Conservation (phyloP, 1,284 basidiomycete species). For the Calocybe gambosa region DNA sequence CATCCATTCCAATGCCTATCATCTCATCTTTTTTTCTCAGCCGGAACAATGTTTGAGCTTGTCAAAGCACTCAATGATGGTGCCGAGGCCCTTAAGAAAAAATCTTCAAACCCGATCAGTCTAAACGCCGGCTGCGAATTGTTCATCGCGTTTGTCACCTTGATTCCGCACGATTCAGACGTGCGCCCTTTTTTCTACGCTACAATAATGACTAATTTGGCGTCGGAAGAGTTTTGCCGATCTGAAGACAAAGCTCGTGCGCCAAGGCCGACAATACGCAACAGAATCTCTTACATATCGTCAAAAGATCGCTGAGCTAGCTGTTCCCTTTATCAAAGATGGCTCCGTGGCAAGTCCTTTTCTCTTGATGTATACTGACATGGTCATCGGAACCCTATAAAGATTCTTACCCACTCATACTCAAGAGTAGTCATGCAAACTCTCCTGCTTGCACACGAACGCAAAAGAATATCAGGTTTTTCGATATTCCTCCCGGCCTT, state of each 20-base stretch:
- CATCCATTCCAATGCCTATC: conserved; percentile 16
- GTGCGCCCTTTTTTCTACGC: conserved; percentile 35
- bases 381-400: conserved; percentile 4
- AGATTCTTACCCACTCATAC: conserved; percentile 95
- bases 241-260: conserved; percentile 76
- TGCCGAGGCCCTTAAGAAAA: conserved; percentile 58
- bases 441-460: conserved; percentile 80
- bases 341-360: conserved; percentile 74
- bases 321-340: conserved; percentile 90
- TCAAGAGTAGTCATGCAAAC: conserved; percentile 96
- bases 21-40: conserved; percentile 25
- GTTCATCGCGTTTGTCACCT: conserved; percentile 83
- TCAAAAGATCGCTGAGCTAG: conserved; percentile 85
- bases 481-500: conserved; percentile 12
- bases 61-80: conserved; percentile 77
- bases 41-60: conserved; percentile 88
- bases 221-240: conserved; percentile 64
- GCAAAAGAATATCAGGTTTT: conserved; percentile 80
- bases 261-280: conserved; percentile 74
- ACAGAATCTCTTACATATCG: conserved; percentile 81
- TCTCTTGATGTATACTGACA: conserved; percentile 2
- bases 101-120: conserved; percentile 75
- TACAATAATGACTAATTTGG: conserved; percentile 12
- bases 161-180: conserved; percentile 77
- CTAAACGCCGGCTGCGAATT: conserved; percentile 87